These are phyloP conservation scores for Pseudozyma hubeiensis DNA, from an alignment of 1,284 basidiomycete species.

Conservation along the genomic window DNA sequence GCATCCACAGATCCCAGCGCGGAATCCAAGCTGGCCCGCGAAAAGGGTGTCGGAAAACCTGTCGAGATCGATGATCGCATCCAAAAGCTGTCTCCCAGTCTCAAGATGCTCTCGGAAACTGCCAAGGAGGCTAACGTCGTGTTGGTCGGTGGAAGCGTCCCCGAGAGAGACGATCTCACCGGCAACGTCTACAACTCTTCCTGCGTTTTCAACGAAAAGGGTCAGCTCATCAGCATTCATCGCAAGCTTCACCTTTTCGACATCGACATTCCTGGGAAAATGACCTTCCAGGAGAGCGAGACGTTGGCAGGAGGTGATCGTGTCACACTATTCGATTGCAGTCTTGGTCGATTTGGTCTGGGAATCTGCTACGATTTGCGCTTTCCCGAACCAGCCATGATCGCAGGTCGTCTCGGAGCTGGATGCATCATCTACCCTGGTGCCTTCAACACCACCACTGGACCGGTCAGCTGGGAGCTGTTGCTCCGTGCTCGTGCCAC, in stretches of 20 bases:
- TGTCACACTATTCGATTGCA: conserved; percentile 88
- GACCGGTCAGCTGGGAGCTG: conserved; percentile 95
- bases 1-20: conserved; percentile 39
- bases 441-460: conserved; percentile 78
- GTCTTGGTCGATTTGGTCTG: conserved; percentile 89
- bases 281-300: conserved; percentile 98
- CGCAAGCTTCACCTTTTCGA: conserved; percentile 98
- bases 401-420: conserved; percentile 86
- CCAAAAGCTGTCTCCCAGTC: conserved; percentile 71
- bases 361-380: conserved; percentile 84
- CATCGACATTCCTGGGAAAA: conserved; percentile 96
- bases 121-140: conserved; percentile 86
- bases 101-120: conserved; percentile 83
- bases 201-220: conserved; percentile 83
- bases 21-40: conserved; percentile 39
- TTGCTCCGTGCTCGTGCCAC: conserved; percentile 88
- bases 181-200: conserved; percentile 66
- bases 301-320: conserved; percentile 83
- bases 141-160: conserved; percentile 82
- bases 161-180: conserved; percentile 59
- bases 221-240: conserved; percentile 86
- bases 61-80: conserved; percentile 75
- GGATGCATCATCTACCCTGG: conserved; percentile 83
- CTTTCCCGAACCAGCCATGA: conserved; percentile 94
- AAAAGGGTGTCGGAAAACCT: conserved; percentile 41